Percentiles rank a stretch among this genome's conserved stretches.
phyloP scores from a whole-genome alignment of 257 asterid genomes.

The Euphrasia confusa region DNA sequence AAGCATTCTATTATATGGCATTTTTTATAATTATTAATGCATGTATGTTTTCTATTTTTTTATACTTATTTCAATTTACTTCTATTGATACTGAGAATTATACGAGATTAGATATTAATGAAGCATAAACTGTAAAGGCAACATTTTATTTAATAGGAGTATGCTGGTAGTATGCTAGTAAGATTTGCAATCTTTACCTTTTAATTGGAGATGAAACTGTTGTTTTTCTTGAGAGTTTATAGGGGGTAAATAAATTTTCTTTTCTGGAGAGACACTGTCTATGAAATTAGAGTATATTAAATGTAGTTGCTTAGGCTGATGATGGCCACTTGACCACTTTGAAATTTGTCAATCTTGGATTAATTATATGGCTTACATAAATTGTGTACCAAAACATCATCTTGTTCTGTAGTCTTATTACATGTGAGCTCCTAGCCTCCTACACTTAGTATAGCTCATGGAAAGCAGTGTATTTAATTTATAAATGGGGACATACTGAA shows the following conservation, averaged over 20 bases:
- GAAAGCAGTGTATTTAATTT: not conserved
- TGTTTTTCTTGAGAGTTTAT: not conserved
- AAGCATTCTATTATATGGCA: conserved; percentile 32
- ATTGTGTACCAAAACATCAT: not conserved
- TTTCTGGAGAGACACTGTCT: conserved; percentile 1
- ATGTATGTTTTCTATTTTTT: not conserved
- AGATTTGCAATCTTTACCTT: not conserved
- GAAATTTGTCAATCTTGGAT: conserved; percentile 10
- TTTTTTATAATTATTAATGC: not conserved
- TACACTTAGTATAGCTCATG: conserved; percentile 12
- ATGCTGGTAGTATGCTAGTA: conserved; percentile 7
- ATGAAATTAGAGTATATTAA: not conserved
- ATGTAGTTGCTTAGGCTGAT: conserved; percentile 10
- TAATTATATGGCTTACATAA: not conserved
- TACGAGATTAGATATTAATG: not conserved
- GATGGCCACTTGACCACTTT: not conserved
- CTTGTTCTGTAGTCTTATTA: conserved; percentile 1
- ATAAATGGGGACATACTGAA: not conserved
- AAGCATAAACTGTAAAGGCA: not conserved
- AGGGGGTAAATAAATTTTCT: not conserved
- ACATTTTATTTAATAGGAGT: not conserved
- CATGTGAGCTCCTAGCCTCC: not conserved
- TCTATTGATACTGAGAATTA: conserved; percentile 9
- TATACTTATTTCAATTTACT: conserved; percentile 9
- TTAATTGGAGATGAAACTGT: conserved; percentile 14